Evolutionary conservation across 73 alveolate species (phyloP).

Genomic region (Paramecium primaurelia): DNA sequence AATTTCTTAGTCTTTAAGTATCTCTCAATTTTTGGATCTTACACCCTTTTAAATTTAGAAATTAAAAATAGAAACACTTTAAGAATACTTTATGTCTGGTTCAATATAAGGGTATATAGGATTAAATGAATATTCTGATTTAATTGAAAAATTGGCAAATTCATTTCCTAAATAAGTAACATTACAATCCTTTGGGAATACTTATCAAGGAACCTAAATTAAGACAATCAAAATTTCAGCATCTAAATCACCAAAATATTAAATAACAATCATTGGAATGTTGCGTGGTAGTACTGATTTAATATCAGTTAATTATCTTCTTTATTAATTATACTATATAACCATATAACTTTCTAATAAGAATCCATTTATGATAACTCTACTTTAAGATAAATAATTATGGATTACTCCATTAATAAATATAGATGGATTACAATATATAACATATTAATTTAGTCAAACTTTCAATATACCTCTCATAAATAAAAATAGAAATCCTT

Average conservation of each 20-base stretch:
- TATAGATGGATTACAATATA: not conserved
- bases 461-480: not conserved
- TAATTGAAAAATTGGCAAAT: not conserved
- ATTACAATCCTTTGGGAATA: not conserved
- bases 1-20: not conserved
- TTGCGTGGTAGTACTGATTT: not conserved
- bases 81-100: not conserved
- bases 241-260: not conserved
- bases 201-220: not conserved
- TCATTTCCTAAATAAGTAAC: not conserved
- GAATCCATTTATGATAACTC: not conserved
- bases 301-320: not conserved
- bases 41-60: not conserved
- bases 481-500: not conserved
- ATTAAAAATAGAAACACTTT: not conserved
- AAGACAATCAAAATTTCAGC: not conserved
- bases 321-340: not conserved
- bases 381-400: not conserved
- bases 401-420: not conserved
- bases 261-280: not conserved
- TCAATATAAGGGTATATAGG: not conserved
- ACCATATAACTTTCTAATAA: not conserved
- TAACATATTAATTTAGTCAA: not conserved
- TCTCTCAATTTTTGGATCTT: not conserved
- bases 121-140: not conserved